Conservation (phyloP, 1,284 basidiomycete genomes). For the Irpex rosettiformis region DNA sequence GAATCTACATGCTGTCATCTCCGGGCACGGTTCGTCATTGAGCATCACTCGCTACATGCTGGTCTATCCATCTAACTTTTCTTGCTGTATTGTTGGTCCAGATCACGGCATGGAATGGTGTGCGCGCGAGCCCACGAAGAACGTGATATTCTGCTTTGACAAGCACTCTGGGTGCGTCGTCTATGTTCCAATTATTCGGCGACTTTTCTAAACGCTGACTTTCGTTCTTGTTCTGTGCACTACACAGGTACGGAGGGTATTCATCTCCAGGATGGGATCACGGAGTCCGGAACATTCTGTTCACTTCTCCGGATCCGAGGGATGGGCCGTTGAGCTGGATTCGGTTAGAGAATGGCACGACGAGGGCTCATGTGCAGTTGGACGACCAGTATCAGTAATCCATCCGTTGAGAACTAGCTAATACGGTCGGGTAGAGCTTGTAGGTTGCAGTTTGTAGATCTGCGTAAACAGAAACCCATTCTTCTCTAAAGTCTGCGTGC, state of each 20-base stretch:
- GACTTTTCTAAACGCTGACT: background rate
- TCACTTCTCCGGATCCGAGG: slow-evolving; percentile 43
- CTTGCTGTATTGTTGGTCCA: no score
- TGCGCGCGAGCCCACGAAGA: no score
- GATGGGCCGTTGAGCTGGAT: slow-evolving; percentile 59
- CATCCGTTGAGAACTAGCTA: no score
- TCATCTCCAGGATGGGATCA: slow-evolving; percentile 50
- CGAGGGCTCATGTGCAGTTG: no score
- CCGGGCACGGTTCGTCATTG: slow-evolving; percentile 51
- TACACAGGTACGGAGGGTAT: slow-evolving; percentile 72
- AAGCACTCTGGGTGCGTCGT: slow-evolving; percentile 64
- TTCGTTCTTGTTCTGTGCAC: no score
- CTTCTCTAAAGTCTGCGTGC: no score
- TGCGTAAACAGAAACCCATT: no score
- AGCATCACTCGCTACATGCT: no score
- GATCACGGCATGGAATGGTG: slow-evolving; percentile 76
- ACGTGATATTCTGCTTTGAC: slow-evolving; percentile 69
- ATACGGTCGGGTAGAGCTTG: no score
- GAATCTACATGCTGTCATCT: slow-evolving; percentile 62
- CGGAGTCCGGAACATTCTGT: slow-evolving; percentile 62
- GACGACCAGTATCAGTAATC: slow-evolving; percentile 21
- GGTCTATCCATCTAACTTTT: no score
- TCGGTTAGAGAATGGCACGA: slow-evolving; percentile 47
- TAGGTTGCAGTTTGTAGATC: no score
- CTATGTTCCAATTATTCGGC: background rate